These are phyloP conservation scores for Leucaena leucocephala DNA, from an alignment of 306 rosid genomes.

Conservation along the genomic window DNA sequence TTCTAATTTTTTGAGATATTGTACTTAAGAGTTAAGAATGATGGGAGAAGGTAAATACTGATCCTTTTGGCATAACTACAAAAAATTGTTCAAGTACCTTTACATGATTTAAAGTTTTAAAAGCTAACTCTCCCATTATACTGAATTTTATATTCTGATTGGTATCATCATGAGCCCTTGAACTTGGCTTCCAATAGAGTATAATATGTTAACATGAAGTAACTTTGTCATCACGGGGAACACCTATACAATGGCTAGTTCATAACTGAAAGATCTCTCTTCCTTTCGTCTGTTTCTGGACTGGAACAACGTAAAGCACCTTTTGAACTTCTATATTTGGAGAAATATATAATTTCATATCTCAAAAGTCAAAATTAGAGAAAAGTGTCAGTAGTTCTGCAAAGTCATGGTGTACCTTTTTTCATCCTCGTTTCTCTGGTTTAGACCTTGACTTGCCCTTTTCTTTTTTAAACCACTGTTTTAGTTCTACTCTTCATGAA, in stretches of 20 bases:
- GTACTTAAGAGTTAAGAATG: neutral
- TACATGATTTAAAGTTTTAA: neutral
- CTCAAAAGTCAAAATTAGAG: slow-evolving; percentile 11
- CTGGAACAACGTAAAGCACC: slow-evolving; percentile 1
- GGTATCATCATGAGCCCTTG: neutral
- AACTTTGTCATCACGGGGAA: neutral
- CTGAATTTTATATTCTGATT: neutral
- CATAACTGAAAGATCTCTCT: neutral
- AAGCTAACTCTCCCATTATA: slow-evolving; percentile 12
- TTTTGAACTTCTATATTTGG: slow-evolving; percentile 9
- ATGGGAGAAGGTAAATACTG: slow-evolving; percentile 6
- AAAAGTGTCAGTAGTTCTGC: neutral
- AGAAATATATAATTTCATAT: neutral
- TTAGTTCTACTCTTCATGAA: neutral
- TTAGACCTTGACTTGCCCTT: neutral
- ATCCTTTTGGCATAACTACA: slow-evolving; percentile 7
- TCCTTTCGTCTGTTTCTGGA: neutral
- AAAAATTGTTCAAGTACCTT: slow-evolving; percentile 16
- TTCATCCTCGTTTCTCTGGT: neutral
- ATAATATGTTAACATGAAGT: neutral
- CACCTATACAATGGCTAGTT: neutral
- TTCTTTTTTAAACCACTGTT: slow-evolving; percentile 5
- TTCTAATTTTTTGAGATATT: neutral
- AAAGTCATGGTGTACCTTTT: neutral
- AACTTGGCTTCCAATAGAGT: neutral